Evolutionary conservation across 169 alveolate species (phyloP), one percentile per base, ranked within the genome.

Genomic region (Fabrea salina): DNA sequence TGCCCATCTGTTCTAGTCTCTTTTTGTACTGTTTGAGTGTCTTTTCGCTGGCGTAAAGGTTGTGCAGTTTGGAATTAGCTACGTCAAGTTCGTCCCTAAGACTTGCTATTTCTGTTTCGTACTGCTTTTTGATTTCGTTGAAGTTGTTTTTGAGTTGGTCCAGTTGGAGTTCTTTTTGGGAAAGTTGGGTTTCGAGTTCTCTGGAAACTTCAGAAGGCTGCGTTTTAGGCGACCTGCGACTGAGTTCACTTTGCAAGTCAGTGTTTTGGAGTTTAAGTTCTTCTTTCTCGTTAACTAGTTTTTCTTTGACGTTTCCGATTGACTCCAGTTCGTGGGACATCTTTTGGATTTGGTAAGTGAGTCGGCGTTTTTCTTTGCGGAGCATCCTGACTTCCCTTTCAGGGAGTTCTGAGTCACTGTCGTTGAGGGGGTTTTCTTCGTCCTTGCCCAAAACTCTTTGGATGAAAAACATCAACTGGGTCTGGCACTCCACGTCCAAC

Each of bases 391-490:
- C 50, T 61, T 61, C 74, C 25, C 49, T 61, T 11, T 35, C 32
- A 16, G 8, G 5, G 35, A 30, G 35, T n/a, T 32, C 30, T 19
- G 49, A 19, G 8, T 30, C 5, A 32, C 39, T 41, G 35, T 64
- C 75, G n/a, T 40, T 40, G 30, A 13, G 2, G 13, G 32, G 39
- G 39, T 16, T 2, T 35, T 4, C 32, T 16, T 32, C 4, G 11
- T 30, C 74, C n/a, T n/a, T n/a, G n/a, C 74, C 74, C 25, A 61
- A 13, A n/a, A 37, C 74, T 61, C 25, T 61, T 61, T 61, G 74
- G 13, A 61, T 61, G 25, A 61, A 61, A 35, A 33, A 61, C 74
- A 61, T 61, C 16, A 61, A 35, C 3, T 61, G 74, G 11, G 74
- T 61, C 25, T 61, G 74, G 32, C 74, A 61, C 13, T 61, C 49